phyloP scores from a whole-genome alignment of 192 early-diverging fungal species.

The Rhizophagus sp. region DNA sequence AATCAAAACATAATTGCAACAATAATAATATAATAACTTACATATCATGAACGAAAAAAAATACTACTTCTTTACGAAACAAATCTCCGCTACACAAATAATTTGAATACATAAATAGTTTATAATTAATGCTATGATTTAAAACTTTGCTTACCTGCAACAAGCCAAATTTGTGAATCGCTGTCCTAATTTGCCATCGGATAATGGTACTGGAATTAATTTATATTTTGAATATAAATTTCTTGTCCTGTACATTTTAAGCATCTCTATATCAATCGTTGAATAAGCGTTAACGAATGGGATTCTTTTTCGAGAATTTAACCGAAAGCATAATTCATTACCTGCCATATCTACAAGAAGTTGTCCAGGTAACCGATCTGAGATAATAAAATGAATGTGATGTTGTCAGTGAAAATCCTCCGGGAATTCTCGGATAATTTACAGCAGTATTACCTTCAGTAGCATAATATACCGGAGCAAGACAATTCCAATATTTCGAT shows the following conservation, averaged over 20 bases:
- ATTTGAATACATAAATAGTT: not conserved
- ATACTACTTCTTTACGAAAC: slow-evolving; percentile 32
- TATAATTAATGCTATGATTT: not conserved
- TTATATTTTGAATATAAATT: not conserved
- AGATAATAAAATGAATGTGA: not conserved
- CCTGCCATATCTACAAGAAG: not conserved
- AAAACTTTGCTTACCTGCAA: slow-evolving; percentile 36
- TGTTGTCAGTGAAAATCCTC: not conserved
- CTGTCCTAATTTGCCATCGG: slow-evolving; percentile 29
- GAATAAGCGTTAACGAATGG: not conserved
- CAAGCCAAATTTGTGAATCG: slow-evolving; percentile 37
- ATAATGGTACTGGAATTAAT: slow-evolving; percentile 31
- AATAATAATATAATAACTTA: slow-evolving; percentile 26
- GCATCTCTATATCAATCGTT: not conserved
- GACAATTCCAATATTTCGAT: slow-evolving; percentile 46
- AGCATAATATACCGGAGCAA: slow-evolving; percentile 38
- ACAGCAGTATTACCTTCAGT: slow-evolving; percentile 29
- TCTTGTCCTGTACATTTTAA: slow-evolving; percentile 21
- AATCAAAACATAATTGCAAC: not conserved
- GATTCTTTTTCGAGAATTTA: not conserved
- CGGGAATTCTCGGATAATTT: not conserved
- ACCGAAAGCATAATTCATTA: not conserved
- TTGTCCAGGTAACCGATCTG: not conserved
- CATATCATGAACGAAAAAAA: slow-evolving; percentile 47
- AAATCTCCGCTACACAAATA: slow-evolving; percentile 32